Evolutionary conservation across 495 filamentous ascomycete genomes (phyloP).

Genomic region (Podospora sp.): DNA sequence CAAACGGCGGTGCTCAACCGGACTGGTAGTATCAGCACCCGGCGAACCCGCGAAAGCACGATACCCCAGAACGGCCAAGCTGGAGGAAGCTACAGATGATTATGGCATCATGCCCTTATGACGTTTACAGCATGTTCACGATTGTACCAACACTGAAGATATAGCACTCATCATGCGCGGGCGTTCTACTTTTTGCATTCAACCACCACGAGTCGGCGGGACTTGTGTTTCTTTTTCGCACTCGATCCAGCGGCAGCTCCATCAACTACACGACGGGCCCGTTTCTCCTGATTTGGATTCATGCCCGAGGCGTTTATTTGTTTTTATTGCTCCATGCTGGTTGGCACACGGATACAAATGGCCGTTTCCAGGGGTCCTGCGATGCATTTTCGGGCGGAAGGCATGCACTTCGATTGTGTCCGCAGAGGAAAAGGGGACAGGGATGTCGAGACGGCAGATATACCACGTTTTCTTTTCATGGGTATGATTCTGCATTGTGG

Average conservation of each 20-base stretch:
- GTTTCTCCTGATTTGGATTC: background rate
- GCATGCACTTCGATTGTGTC: background rate
- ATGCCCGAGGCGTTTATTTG: constrained; percentile 19
- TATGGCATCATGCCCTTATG: constrained; percentile 28
- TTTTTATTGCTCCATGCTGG: constrained; percentile 5
- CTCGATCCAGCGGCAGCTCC: constrained; percentile 1
- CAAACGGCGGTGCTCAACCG: constrained; percentile 46
- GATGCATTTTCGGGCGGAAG: constrained; percentile 1
- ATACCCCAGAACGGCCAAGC: constrained; percentile 33
- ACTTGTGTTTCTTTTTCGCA: background rate
- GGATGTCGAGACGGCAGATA: background rate
- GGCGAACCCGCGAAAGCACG: constrained; percentile 42
- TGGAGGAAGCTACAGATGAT: constrained; percentile 32
- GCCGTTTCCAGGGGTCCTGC: background rate
- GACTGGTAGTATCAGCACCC: constrained; percentile 41
- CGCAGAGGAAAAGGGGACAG: background rate
- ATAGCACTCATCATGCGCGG: constrained; percentile 20
- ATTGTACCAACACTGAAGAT: constrained; percentile 29
- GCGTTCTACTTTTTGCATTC: constrained; percentile 15
- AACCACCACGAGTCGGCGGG: background rate
- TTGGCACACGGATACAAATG: background rate
- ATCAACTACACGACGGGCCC: background rate
- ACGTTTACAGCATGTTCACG: constrained; percentile 26
- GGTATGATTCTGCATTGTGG: constrained; percentile 11
- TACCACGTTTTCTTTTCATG: constrained; percentile 12